Conservation (phyloP, 2,329 filamentous ascomycete species). For the Ploettnerulaceae sp. region DNA sequence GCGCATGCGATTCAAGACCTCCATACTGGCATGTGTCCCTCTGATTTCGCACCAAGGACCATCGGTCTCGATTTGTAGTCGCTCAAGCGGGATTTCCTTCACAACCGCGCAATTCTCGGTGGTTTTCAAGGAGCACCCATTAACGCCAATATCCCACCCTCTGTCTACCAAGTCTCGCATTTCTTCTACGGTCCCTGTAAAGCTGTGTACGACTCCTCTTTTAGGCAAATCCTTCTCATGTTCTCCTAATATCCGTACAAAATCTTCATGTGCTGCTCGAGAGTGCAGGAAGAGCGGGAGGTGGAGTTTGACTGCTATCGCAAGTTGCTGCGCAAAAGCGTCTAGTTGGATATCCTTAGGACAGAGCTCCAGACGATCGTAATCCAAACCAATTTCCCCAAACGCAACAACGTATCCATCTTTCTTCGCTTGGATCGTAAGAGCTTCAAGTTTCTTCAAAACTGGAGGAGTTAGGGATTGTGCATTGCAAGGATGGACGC, state of each 20-base stretch:
- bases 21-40: slow-evolving; percentile 70
- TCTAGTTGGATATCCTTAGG: slow-evolving; percentile 74
- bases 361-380: slow-evolving; percentile 83
- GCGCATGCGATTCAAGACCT: slow-evolving; percentile 27
- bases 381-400: slow-evolving; percentile 94
- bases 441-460: slow-evolving; percentile 53
- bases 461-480: slow-evolving; percentile 65
- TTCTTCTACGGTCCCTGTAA: slow-evolving; percentile 83
- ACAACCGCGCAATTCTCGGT: slow-evolving; percentile 86
- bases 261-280: slow-evolving; percentile 80
- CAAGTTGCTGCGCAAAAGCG: slow-evolving; percentile 71
- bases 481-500: slow-evolving; percentile 88
- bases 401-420: slow-evolving; percentile 57
- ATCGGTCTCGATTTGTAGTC: slow-evolving; percentile 92
- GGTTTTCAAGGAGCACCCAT: slow-evolving; percentile 95
- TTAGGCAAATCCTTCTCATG: slow-evolving; percentile 62
- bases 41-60: slow-evolving; percentile 97
- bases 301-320: slow-evolving; percentile 45
- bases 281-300: slow-evolving; percentile 91
- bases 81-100: slow-evolving; percentile 68
- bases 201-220: slow-evolving; percentile 86
- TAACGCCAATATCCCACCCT: slow-evolving; percentile 88
- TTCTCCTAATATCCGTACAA: slow-evolving; percentile 66
- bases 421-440: slow-evolving; percentile 52
- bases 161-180: slow-evolving; percentile 75